Percentiles rank a stretch among this genome's conserved stretches.
Evolutionary conservation across 2,329 filamentous ascomycete species (phyloP).

Genomic region (Zelopaecilomyces penicillatus): DNA sequence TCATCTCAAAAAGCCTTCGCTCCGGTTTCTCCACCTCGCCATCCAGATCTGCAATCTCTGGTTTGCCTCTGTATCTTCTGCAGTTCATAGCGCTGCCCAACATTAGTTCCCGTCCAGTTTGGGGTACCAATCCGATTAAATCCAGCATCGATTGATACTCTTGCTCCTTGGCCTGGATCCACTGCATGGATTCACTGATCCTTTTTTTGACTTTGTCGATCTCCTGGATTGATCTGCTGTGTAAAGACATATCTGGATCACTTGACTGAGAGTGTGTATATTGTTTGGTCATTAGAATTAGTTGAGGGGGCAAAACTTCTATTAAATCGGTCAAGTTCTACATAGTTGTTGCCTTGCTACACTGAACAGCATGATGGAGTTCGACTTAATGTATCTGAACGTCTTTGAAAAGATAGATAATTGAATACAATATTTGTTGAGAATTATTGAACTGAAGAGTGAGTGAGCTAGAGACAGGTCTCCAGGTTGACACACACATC

Average conservation of each 20-base stretch:
- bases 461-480: no score
- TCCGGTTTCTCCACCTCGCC: background rate
- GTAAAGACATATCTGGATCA: background rate
- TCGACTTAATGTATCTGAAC: no score
- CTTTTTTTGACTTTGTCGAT: conserved; percentile 1
- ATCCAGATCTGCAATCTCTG: background rate
- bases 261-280: no score
- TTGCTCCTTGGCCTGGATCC: background rate
- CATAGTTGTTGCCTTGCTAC: no score
- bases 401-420: no score
- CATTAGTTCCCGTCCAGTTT: conserved; percentile 1
- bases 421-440: no score
- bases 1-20: background rate
- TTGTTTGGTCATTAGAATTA: no score
- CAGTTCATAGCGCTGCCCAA: background rate
- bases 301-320: no score
- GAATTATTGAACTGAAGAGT: no score
- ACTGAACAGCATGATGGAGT: no score
- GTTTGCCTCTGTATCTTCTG: conserved; percentile 1
- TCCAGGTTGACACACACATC: no score
- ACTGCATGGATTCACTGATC: conserved; percentile 1
- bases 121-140: background rate
- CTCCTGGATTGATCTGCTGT: background rate
- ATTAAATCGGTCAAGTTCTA: no score
- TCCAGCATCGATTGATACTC: conserved; percentile 1